Conservation (phyloP, 176 grass and related monocot genomes). For the Musa itinerans region DNA sequence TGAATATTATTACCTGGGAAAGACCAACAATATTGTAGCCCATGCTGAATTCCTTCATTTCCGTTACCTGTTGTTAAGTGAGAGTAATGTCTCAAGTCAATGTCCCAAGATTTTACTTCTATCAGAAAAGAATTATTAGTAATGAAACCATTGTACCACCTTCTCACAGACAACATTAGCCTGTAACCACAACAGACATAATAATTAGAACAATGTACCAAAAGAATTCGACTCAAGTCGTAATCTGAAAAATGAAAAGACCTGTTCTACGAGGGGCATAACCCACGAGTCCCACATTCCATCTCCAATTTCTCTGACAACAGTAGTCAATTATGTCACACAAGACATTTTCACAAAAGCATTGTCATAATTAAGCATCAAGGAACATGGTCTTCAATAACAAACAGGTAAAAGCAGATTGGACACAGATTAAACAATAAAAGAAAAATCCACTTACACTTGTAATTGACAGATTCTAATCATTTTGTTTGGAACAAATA, state of each 20-base stretch:
- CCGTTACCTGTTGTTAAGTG: constrained; percentile 61
- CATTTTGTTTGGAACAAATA: too few relatives aligned
- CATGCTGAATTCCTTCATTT: constrained; percentile 64
- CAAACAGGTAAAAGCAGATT: too few relatives aligned
- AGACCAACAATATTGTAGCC: constrained; percentile 90
- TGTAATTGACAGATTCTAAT: too few relatives aligned
- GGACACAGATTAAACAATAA: neutral
- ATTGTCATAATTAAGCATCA: neutral
- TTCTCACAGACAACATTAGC: constrained; percentile 78
- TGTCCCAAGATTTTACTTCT: constrained; percentile 7
- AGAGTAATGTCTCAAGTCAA: constrained; percentile 26
- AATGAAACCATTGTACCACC: constrained; percentile 39
- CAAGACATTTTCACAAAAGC: neutral
- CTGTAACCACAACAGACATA: constrained; percentile 28
- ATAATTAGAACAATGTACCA: constrained; percentile 8
- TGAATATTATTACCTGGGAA: constrained; percentile 55
- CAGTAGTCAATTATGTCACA: constrained; percentile 24
- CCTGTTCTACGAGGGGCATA: constrained; percentile 81
- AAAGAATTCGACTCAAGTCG: constrained; percentile 9
- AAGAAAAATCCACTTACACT: too few relatives aligned
- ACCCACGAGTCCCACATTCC: constrained; percentile 77
- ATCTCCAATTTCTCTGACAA: constrained; percentile 65
- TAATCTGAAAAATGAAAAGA: constrained; percentile 17
- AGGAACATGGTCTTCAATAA: neutral
- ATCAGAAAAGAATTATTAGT: constrained; percentile 25